These are phyloP conservation scores for Myotisia sp. DNA, from an alignment of 2,329 filamentous ascomycete species.

Conservation along the genomic window DNA sequence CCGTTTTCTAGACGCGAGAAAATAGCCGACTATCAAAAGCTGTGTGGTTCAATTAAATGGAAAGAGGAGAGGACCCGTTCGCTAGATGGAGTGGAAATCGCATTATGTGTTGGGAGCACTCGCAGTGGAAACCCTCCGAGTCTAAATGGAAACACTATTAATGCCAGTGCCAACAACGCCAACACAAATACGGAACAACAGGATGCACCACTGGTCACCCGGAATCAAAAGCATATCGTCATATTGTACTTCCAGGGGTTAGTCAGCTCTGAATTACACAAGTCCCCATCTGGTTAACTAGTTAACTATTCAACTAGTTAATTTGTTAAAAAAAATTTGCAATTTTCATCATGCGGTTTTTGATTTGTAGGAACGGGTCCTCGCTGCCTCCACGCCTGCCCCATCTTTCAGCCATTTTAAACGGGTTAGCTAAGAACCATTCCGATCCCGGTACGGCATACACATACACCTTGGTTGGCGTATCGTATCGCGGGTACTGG, in stretches of 20 bases:
- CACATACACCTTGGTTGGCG: slow-evolving; percentile 26
- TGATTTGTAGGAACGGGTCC: slow-evolving; percentile 25
- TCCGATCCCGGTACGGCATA: slow-evolving; percentile 7
- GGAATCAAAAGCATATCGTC: slow-evolving; percentile 19
- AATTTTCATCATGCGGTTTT: not conserved
- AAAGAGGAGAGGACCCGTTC: slow-evolving; percentile 46
- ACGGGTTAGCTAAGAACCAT: slow-evolving; percentile 9
- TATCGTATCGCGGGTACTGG: slow-evolving; percentile 62
- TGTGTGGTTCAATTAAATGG: slow-evolving; percentile 53
- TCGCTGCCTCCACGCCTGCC: slow-evolving; percentile 36
- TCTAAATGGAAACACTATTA: not conserved
- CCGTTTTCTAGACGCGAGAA: slow-evolving; percentile 55
- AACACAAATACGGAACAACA: no score
- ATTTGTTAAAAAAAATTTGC: not conserved
- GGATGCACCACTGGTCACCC: no score
- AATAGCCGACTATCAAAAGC: slow-evolving; percentile 47
- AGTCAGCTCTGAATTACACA: no score
- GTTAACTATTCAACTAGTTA: slow-evolving; percentile 1
- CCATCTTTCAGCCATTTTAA: slow-evolving; percentile 33
- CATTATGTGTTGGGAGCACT: slow-evolving; percentile 39
- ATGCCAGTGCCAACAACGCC: no score
- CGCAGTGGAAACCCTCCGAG: not conserved
- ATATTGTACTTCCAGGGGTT: slow-evolving; percentile 39
- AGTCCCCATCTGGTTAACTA: no score
- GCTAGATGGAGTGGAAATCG: slow-evolving; percentile 51